These are phyloP conservation scores for Annulohypoxylon nitens DNA, from an alignment of 495 filamentous ascomycete genomes.

Conservation along the genomic window DNA sequence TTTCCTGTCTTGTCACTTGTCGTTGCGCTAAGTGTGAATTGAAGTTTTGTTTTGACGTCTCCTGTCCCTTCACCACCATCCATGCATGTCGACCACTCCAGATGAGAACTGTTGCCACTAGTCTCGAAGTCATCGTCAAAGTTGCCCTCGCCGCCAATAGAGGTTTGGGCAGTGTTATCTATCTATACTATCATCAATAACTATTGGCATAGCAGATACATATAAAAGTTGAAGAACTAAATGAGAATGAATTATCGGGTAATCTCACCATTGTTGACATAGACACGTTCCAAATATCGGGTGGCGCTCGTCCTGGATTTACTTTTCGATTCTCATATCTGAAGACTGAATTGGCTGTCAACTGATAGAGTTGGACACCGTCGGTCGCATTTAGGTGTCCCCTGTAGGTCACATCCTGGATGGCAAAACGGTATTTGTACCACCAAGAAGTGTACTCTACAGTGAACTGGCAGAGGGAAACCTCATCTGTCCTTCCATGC, in stretches of 20 bases:
- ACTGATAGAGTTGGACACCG: constrained; percentile 38
- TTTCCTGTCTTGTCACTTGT: constrained; percentile 41
- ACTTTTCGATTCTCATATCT: constrained; percentile 41
- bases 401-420: constrained; percentile 37
- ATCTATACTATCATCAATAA: constrained; percentile 21
- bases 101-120: constrained; percentile 18
- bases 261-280: constrained; percentile 43
- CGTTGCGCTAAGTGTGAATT: constrained; percentile 30
- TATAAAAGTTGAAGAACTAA: background rate
- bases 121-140: constrained; percentile 35
- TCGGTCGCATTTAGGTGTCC: constrained; percentile 36
- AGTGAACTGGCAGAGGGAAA: constrained; percentile 38
- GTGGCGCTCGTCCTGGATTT: constrained; percentile 39
- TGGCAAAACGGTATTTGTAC: constrained; percentile 43
- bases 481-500: constrained; percentile 41
- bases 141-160: constrained; percentile 37
- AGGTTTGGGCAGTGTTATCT: constrained; percentile 19
- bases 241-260: background rate
- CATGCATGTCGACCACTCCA: constrained; percentile 45
- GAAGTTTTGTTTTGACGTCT: constrained; percentile 43
- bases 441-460: constrained; percentile 41
- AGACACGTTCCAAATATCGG: constrained; percentile 44
- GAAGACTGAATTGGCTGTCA: constrained; percentile 33
- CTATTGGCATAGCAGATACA: background rate
- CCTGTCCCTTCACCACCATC: constrained; percentile 41